A percentile compares a stretch with the other conserved stretches of the same genome.
phyloP scores from a whole-genome alignment of 495 filamentous ascomycete genomes.

The Usnea hakonensis region DNA sequence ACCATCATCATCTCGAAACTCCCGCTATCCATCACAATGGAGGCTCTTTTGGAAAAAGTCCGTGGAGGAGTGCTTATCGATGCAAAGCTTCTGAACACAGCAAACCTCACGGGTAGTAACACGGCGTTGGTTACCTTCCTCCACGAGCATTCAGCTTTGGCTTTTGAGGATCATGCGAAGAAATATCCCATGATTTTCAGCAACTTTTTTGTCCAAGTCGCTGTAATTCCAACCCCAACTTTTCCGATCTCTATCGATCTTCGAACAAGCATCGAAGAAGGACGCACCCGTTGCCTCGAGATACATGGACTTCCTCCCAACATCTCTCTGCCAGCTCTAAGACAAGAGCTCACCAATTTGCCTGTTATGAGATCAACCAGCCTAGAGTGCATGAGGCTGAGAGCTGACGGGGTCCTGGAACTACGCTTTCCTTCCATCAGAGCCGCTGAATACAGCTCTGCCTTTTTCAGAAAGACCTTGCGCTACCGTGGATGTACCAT shows the following conservation, averaged over 20 bases:
- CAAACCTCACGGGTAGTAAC: background rate
- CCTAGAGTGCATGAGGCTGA: background rate
- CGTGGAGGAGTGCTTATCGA: constrained; percentile 14
- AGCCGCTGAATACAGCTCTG: constrained; percentile 2
- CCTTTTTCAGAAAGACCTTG: background rate
- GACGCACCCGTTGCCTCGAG: constrained; percentile 19
- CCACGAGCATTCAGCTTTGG: constrained; percentile 6
- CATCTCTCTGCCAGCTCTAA: background rate
- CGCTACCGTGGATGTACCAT: constrained; percentile 8
- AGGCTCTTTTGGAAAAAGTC: constrained; percentile 7
- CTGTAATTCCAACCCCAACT: constrained; percentile 16
- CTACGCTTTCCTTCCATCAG: constrained; percentile 13
- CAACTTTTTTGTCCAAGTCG: background rate
- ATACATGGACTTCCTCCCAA: constrained; percentile 2
- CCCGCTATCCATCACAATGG: background rate
- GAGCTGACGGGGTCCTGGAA: constrained; percentile 4
- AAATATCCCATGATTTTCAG: background rate
- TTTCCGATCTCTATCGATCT: constrained; percentile 10
- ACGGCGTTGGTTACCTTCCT: constrained; percentile 20
- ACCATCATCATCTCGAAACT: constrained; percentile 14
- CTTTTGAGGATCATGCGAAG: constrained; percentile 7
- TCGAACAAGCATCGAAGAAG: background rate
- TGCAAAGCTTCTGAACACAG: constrained; percentile 14
- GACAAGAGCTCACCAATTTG: background rate
- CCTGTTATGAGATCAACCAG: background rate